These are phyloP conservation scores for Symbiotaphrina buchneri DNA, from an alignment of 495 filamentous ascomycete species.

Conservation along the genomic window DNA sequence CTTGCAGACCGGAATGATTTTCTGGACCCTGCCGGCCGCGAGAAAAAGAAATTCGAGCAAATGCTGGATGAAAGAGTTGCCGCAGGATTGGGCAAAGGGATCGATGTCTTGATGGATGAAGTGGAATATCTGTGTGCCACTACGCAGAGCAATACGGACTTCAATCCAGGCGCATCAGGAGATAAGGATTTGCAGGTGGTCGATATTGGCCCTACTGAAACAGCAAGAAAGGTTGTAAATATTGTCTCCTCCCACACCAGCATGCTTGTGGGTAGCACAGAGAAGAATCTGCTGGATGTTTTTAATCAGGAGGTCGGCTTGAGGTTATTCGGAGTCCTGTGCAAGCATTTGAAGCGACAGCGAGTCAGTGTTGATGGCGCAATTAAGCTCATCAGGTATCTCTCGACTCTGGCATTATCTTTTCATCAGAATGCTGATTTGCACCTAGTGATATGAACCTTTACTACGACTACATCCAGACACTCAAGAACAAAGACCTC, in stretches of 20 bases:
- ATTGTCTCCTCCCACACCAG: constrained; percentile 71
- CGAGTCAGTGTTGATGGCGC: constrained; percentile 77
- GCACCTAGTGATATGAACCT: constrained; percentile 65
- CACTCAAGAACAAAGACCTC: constrained; percentile 60
- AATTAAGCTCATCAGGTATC: constrained; percentile 74
- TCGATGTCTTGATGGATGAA: constrained; percentile 96
- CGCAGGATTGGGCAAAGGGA: constrained; percentile 87
- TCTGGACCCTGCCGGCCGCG: constrained; percentile 68
- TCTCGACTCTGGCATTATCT: no score
- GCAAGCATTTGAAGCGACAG: constrained; percentile 94
- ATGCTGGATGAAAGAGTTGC: constrained; percentile 97
- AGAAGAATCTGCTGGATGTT: constrained; percentile 93
- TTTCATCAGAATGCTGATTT: constrained; percentile 1
- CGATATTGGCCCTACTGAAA: constrained; percentile 65
- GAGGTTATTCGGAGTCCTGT: constrained; percentile 69
- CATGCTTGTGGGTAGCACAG: constrained; percentile 80
- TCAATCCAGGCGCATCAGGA: constrained; percentile 49
- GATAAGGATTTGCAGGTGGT: constrained; percentile 21
- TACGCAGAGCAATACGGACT: constrained; percentile 67
- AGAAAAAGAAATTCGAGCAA: constrained; percentile 97
- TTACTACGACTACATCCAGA: constrained; percentile 67
- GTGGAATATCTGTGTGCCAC: constrained; percentile 90
- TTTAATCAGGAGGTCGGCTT: constrained; percentile 97
- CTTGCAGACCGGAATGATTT: constrained; percentile 89
- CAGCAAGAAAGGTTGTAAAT: constrained; percentile 59